A percentile compares a stretch with the other conserved stretches of the same genome.
Conservation (phyloP, 1,139 yeast genomes). For the Magnusiomyces tetraspermus region DNA sequence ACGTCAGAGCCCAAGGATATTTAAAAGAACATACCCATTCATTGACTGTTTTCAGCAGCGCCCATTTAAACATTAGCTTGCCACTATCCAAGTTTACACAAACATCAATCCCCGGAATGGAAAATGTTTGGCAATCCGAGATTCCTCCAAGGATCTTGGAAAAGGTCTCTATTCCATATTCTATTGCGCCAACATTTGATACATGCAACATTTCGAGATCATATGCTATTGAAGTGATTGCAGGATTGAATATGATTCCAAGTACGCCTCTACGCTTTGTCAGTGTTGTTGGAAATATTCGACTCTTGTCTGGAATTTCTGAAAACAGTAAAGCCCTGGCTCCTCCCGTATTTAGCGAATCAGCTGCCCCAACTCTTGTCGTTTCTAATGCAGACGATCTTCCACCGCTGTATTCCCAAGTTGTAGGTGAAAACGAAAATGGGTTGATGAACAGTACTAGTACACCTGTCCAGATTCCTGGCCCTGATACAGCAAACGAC, state of each 20-base stretch:
- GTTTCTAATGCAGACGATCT: not conserved
- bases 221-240: constrained; percentile 40
- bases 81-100: not conserved
- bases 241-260: constrained; percentile 36
- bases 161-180: constrained; percentile 42
- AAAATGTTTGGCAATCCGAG: constrained; percentile 16
- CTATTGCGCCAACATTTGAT: constrained; percentile 45
- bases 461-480: not conserved
- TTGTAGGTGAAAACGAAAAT: constrained; percentile 9
- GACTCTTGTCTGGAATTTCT: constrained; percentile 19
- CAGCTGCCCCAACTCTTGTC: not conserved
- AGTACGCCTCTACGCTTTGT: constrained; percentile 18
- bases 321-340: not conserved
- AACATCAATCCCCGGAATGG: constrained; percentile 10
- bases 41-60: constrained; percentile 4
- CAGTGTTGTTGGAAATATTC: constrained; percentile 17
- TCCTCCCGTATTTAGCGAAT: not conserved
- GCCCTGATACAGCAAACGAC: not conserved
- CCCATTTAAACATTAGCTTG: constrained; percentile 1
- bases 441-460: not conserved
- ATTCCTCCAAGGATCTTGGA: constrained; percentile 18
- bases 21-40: constrained; percentile 12
- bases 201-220: constrained; percentile 48
- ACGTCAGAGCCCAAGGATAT: constrained; percentile 23
- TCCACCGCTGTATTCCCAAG: constrained; percentile 14